Evolutionary conservation across 2,329 filamentous ascomycete species (phyloP), one percentile per base, ranked within the genome.

Genomic region (Trichoderma cornu-damae): DNA sequence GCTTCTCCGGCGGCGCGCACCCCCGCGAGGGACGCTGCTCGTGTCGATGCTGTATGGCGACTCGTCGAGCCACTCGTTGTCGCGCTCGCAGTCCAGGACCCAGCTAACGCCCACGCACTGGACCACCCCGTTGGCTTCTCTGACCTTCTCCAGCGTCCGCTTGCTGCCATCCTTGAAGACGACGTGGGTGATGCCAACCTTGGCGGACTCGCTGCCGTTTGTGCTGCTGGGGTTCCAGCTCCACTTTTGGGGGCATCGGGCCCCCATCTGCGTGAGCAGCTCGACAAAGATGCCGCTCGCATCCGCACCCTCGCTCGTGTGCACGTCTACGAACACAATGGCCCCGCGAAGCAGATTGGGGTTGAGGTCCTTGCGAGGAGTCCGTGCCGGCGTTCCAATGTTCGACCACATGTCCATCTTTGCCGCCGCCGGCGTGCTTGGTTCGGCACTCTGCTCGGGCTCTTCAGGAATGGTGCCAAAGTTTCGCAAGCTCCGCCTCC

Each of bases 151-250:
- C 62, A 96, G 73, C 0, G 90, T 96, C 24, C 86, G 79, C 66
- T 87, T 86, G 40, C 85, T 85, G 44, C 91, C 91, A 67, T 96
- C 91, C 70, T 96, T 96, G 77, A 86, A 96, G 6, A 96, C 84
- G 6, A 96, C 88, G 67, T 96, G 91, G 0, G 90, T 96, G 65
- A 96, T 89, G 4, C 86, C 88, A 59, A 90, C 76, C 68, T 84
- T 87, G 48, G 71, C 69, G 5, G 67, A 65, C 12, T 78, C 75
- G 34, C 65, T 66, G 22, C 65, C 63, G 3, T 67, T 63, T 18
- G 69, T 59, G 44, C 70, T 73, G 53, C 59, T 71, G 6, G 84
- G 83, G 66, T 86, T 87, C 86, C 88, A 92, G 43, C 77, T 76
- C 90, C 90, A 94, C 12, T 78, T 79, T 71, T 86, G 89, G 42